Percentiles rank a stretch among this genome's conserved stretches.
phyloP scores from a whole-genome alignment of 2,329 filamentous ascomycete genomes.

The Kalmusia sp. region DNA sequence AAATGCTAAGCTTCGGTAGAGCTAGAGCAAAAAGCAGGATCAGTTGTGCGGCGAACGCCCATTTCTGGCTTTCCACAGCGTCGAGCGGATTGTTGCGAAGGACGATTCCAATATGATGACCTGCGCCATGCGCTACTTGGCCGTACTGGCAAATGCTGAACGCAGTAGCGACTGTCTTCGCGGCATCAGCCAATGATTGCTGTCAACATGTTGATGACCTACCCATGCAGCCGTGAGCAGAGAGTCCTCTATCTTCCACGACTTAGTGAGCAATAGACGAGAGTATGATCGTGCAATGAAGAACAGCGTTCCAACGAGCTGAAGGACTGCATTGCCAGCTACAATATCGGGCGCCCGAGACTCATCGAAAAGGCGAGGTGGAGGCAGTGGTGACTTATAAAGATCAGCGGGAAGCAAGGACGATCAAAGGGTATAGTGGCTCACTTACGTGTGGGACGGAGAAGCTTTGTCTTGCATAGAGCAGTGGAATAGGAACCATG shows the following conservation, averaged over 20 bases:
- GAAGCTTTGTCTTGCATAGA: neutral
- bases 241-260: constrained; percentile 26
- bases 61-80: constrained; percentile 22
- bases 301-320: constrained; percentile 22
- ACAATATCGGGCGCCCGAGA: constrained; percentile 23
- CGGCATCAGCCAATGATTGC: neutral
- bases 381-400: neutral
- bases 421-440: neutral
- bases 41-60: constrained; percentile 26
- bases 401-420: neutral
- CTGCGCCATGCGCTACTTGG: constrained; percentile 24
- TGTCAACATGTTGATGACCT: neutral
- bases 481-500: neutral
- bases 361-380: constrained; percentile 10
- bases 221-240: constrained; percentile 27
- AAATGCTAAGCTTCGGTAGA: constrained; percentile 31
- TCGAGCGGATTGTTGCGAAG: constrained; percentile 5
- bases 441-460: neutral
- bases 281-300: constrained; percentile 29
- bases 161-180: constrained; percentile 21
- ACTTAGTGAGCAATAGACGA: constrained; percentile 20
- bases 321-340: constrained; percentile 23
- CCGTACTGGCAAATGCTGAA: constrained; percentile 30
- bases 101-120: constrained; percentile 19
- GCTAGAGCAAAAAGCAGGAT: constrained; percentile 23